Base-by-base conservation (phyloP, 2,329 filamentous ascomycete species). In the Cladosporium halotolerans region DNA sequence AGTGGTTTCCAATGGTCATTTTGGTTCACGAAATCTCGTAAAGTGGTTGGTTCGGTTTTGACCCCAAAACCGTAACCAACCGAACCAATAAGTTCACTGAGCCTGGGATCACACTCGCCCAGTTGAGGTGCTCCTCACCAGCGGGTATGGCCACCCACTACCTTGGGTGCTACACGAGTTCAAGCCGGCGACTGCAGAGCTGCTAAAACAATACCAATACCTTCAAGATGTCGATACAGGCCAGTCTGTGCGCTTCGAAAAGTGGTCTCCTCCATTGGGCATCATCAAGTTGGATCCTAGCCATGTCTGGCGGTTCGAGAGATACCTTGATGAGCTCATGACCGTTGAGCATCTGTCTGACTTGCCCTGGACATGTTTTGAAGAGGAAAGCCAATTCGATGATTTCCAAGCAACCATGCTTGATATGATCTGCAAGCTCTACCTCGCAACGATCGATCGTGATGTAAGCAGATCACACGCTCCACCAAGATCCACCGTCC, bases 131-230 rank as follows among this genome's bases (percentile, higher is more conserved):
- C 66, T 66, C 54, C 66, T 76, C 58, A 74, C 71, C 13, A 70
- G 69, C 41, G 70, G 73, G 19, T 71, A 72, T 55, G 68, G 64
- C 55, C 72, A 73, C 11, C 65, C 70, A 4, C 68, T 77, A 8
- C 60, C 63, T 1, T 74, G 73, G 62, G 71, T 72, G 54, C 65
- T 76, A 16, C 73, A 75, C 57, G 74, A 77, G 52, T 77, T 76
- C 48, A 48, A 64, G 9, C 75, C 75, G 0, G 67, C 63, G 38
- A 72, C 67, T 5, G 57, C 65, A 3, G 70, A 72, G 38, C 60
- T 76, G 10, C 53, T 72, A 10, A 60, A 62, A 9, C 72, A 75
- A 52, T 63, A 70, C 31, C 73, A 76, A 55, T 75, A 72, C 58
- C 60, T 64, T 9, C 70, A 69, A 13, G 65, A 75, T 47, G 59